A percentile compares a stretch with the other conserved stretches of the same genome.
phyloP scores from a whole-genome alignment of 345 rosid genomes.

The Pelargonium nanum region DNA sequence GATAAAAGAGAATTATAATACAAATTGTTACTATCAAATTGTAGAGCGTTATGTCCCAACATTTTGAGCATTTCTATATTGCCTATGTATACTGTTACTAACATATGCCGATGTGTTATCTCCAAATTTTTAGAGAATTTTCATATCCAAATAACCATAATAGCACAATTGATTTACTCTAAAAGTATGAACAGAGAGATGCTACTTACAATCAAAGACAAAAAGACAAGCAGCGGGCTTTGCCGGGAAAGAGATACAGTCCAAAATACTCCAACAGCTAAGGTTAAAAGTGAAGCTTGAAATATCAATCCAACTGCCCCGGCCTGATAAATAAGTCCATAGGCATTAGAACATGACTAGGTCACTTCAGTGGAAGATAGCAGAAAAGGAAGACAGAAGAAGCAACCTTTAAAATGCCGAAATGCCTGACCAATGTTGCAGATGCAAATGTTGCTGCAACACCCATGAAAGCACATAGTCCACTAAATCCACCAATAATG shows the following conservation, averaged over 20 bases:
- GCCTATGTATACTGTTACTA: no score
- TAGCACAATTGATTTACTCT: no score
- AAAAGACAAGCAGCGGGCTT: slow-evolving; percentile 61
- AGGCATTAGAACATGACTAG: background rate
- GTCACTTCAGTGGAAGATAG: background rate
- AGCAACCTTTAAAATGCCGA: slow-evolving; percentile 67
- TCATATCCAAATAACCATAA: no score
- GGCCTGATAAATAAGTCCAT: slow-evolving; percentile 42
- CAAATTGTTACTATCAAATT: no score
- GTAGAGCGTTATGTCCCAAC: no score
- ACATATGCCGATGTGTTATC: no score
- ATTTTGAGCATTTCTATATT: no score
- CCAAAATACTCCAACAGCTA: slow-evolving; percentile 70
- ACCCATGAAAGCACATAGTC: slow-evolving; percentile 89
- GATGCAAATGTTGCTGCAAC: slow-evolving; percentile 88
- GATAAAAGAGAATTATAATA: no score
- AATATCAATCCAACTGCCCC: slow-evolving; percentile 78
- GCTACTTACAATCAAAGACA: slow-evolving; percentile 65
- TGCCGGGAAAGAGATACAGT: slow-evolving; percentile 60
- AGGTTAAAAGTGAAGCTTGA: slow-evolving; percentile 74
- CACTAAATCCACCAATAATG: slow-evolving; percentile 80
- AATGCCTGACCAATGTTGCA: slow-evolving; percentile 54
- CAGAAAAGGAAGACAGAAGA: slow-evolving; percentile 7
- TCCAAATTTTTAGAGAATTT: no score
- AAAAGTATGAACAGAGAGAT: no score